A percentile compares a stretch with the other conserved stretches of the same genome.
phyloP scores from a whole-genome alignment of 2,329 filamentous ascomycete genomes.

The Atkinsonella texensis region DNA sequence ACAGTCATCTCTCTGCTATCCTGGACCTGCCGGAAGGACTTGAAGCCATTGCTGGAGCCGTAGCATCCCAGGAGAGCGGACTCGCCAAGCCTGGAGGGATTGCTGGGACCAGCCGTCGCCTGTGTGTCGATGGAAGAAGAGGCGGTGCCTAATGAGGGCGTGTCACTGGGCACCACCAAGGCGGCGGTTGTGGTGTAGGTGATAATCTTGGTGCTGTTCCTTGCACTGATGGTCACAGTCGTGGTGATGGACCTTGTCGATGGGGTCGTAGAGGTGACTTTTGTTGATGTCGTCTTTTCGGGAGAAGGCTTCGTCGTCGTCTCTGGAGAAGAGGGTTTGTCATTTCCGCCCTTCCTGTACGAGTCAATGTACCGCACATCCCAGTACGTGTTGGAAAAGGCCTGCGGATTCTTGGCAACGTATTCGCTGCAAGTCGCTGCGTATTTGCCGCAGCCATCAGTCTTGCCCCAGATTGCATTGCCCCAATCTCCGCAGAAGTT shows the following conservation, averaged over 20 bases:
- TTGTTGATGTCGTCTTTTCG: too few species aligned
- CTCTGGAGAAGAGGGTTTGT: not conserved
- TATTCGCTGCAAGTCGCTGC: slow-evolving; percentile 34
- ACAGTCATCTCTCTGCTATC: slow-evolving; percentile 27
- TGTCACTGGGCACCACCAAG: not conserved
- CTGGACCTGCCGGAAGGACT: slow-evolving; percentile 19
- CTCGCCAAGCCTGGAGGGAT: slow-evolving; percentile 21
- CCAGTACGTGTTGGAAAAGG: slow-evolving; percentile 33
- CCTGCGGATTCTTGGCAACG: slow-evolving; percentile 32
- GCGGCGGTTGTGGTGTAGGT: not conserved
- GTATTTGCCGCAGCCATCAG: slow-evolving; percentile 25
- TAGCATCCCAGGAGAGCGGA: slow-evolving; percentile 31
- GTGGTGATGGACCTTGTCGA: slow-evolving; percentile 13
- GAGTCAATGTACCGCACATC: slow-evolving; percentile 43
- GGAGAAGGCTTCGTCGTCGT: too few species aligned
- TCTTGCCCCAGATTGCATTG: slow-evolving; percentile 30
- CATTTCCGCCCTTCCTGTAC: slow-evolving; percentile 18
- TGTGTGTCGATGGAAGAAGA: slow-evolving; percentile 1
- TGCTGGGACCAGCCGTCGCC: slow-evolving; percentile 11
- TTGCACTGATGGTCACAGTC: slow-evolving; percentile 13
- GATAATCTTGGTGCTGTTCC: slow-evolving; percentile 7
- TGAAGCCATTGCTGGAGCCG: slow-evolving; percentile 23
- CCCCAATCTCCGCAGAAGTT: slow-evolving; percentile 73
- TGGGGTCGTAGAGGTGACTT: not conserved
- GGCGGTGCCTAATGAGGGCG: not conserved